These are phyloP conservation scores for Ogataea sp. DNA, from an alignment of 805 yeast species.

Conservation along the genomic window DNA sequence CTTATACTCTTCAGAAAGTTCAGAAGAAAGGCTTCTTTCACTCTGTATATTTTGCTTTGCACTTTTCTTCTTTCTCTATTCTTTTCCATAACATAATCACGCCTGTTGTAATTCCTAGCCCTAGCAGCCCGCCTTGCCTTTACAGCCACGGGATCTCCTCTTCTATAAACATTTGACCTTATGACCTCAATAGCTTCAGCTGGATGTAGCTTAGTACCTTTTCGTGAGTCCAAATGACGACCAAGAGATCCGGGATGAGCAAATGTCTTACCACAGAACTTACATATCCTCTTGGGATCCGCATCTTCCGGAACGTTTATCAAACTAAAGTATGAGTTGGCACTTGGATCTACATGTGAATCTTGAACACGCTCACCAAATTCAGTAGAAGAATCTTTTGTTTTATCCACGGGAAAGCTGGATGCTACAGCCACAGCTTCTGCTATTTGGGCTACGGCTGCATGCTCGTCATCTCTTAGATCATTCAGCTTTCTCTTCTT, in stretches of 20 bases:
- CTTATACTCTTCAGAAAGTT: slow-evolving; percentile 29
- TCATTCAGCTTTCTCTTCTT: not conserved
- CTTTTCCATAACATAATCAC: slow-evolving; percentile 39
- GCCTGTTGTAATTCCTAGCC: slow-evolving; percentile 36
- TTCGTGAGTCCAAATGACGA: slow-evolving; percentile 48
- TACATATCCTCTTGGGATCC: slow-evolving; percentile 32
- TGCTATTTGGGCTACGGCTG: not conserved
- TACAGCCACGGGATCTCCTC: slow-evolving; percentile 38
- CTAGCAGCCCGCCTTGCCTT: slow-evolving; percentile 30
- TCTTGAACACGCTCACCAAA: not conserved
- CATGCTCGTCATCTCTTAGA: not conserved
- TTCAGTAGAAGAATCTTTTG: too few species aligned
- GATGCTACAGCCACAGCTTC: slow-evolving; percentile 1
- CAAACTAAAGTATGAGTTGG: not conserved
- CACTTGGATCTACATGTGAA: not conserved
- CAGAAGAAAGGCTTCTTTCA: slow-evolving; percentile 26
- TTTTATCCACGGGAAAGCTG: not conserved
- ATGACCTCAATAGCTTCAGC: slow-evolving; percentile 35
- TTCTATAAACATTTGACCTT: slow-evolving; percentile 40
- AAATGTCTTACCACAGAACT: slow-evolving; percentile 45
- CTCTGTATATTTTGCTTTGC: slow-evolving; percentile 34
- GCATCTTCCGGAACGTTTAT: slow-evolving; percentile 13
- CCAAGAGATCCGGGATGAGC: slow-evolving; percentile 54
- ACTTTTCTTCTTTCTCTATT: slow-evolving; percentile 35
- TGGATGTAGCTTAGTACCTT: slow-evolving; percentile 48